Conservation (phyloP, 2,329 filamentous ascomycete genomes). For the Fusarium sp. region DNA sequence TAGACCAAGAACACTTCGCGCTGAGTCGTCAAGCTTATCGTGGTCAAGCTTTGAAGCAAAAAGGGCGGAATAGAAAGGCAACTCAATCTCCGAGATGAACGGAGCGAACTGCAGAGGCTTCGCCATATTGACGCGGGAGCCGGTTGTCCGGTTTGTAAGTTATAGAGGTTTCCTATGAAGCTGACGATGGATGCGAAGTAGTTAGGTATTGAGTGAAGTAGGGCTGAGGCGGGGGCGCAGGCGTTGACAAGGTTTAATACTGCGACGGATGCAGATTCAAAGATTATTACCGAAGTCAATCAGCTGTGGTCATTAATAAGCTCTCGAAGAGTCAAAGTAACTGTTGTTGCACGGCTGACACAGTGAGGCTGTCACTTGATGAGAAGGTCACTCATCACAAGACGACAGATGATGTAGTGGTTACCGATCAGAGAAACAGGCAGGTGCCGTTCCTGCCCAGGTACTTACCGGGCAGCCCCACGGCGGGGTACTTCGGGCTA, state of each 20-base stretch:
- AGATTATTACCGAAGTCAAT: background rate
- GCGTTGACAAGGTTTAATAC: constrained; percentile 26
- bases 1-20: constrained; percentile 84
- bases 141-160: background rate
- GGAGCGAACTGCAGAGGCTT: constrained; percentile 77
- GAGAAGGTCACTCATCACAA: constrained; percentile 38
- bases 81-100: constrained; percentile 92
- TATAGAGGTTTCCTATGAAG: constrained; percentile 1
- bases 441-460: constrained; percentile 24
- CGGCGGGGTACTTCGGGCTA: constrained; percentile 38
- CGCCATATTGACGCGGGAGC: constrained; percentile 58
- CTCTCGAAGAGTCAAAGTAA: constrained; percentile 2
- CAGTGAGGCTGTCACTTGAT: constrained; percentile 44
- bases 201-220: constrained; percentile 2
- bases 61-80: constrained; percentile 94
- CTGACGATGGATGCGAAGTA: background rate
- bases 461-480: constrained; percentile 29
- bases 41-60: constrained; percentile 94
- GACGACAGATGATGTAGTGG: constrained; percentile 42
- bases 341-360: constrained; percentile 28
- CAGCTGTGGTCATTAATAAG: background rate
- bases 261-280: constrained; percentile 1
- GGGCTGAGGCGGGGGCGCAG: constrained; percentile 30
- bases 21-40: constrained; percentile 95
- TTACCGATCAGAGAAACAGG: constrained; percentile 28